Evolutionary conservation across 164 flowering plant genomes (phyloP), one percentile per base, ranked within the genome.

Genomic region (Cinnamomum micranthum): DNA sequence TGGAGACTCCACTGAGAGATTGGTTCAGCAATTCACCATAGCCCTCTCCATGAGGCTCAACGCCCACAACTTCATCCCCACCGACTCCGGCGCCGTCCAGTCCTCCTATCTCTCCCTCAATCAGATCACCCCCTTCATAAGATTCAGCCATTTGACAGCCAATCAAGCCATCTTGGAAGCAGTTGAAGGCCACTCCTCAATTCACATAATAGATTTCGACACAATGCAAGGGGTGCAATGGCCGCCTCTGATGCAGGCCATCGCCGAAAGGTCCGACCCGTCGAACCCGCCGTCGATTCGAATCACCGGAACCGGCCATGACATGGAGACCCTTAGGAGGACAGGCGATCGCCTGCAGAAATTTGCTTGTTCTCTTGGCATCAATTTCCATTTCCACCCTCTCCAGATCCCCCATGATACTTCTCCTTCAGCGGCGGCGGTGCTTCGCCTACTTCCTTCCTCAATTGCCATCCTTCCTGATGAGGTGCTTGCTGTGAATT

Each of bases 111-210:
- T 95, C 11, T 81, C 88, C 19, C 86, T 95, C 20, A 95, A 95
- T 82, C 91, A 91, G 74, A 75, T 95, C 52, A 91, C 98, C 2
- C 98, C 98, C 0, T 95, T 92, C 82, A 79, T 92, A 24, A 80
- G 98, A 69, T 95, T 95, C 83, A 81, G 86, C 72, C 98, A 95
- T 31, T 83, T 95, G 17, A 95, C 98, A 0, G 97, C 98, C 23
- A 95, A 95, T 75, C 98, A 95, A 75, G 98, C 98, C 47, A 95
- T 95, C 47, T 71, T 95, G 23, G 98, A 95, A 71, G 88, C 97
- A 14, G 74, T 89, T 28, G 86, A 86, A 50, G 94, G 89, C 28
- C 85, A 85, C 13, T 73, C 72, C 4, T 73, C 87, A 0, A 80
- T 95, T 51, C 99, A 95, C 82, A 88, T 95, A 68, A 71, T 95